Percentiles rank a stretch among this genome's conserved stretches.
Conservation (phyloP, 257 asterid species). For the Lavandula angustifolia region DNA sequence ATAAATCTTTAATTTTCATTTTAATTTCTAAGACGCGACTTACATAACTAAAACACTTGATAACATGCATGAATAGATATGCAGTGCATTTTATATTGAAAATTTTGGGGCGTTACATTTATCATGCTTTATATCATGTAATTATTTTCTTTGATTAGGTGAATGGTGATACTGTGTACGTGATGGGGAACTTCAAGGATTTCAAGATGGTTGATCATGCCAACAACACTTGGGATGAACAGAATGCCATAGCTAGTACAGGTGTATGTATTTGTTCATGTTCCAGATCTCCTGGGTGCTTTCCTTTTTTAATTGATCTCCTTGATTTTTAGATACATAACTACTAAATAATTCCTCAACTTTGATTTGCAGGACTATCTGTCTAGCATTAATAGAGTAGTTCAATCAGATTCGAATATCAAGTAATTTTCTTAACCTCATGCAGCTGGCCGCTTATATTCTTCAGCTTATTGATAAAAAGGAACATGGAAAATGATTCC, state of each 20-base stretch:
- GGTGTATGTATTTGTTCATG: constrained; percentile 59
- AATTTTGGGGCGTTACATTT: too few species aligned
- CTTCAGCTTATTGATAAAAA: constrained; percentile 24
- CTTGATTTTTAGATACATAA: constrained; percentile 11
- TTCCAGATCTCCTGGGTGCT: constrained; percentile 5
- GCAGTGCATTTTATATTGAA: too few species aligned
- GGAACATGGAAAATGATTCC: background rate
- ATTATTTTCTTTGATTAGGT: constrained; percentile 50
- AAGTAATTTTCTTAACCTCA: constrained; percentile 49
- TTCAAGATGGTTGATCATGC: constrained; percentile 72
- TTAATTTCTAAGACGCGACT: too few species aligned
- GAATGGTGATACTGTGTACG: constrained; percentile 79
- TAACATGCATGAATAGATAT: too few species aligned
- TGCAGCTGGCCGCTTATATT: constrained; percentile 2
- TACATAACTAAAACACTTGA: too few species aligned
- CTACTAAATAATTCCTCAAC: constrained; percentile 13
- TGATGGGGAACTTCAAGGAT: constrained; percentile 82
- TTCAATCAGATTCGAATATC: constrained; percentile 53
- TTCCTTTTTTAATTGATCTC: background rate
- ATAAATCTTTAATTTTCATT: too few species aligned
- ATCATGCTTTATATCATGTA: constrained; percentile 1
- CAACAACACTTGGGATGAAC: constrained; percentile 74
- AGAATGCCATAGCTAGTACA: constrained; percentile 66
- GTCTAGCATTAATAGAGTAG: constrained; percentile 53
- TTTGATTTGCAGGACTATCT: constrained; percentile 67